Evolutionary conservation across 805 yeast genomes (phyloP).

Genomic region (Saturnispora silvae): DNA sequence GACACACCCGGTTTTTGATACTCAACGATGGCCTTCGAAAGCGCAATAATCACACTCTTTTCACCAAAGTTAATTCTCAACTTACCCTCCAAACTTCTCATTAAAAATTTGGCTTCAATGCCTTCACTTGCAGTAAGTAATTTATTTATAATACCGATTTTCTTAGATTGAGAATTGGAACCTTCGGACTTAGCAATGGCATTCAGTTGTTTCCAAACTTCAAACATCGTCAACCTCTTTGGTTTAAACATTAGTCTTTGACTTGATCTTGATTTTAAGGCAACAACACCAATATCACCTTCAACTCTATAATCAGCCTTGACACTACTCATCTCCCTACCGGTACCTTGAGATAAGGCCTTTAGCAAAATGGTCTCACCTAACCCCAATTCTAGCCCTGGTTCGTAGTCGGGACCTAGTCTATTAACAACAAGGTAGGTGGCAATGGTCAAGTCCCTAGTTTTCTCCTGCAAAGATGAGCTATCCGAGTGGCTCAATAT

Average conservation of each 20-base stretch:
- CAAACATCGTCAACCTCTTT: conserved; percentile 58
- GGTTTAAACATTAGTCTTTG: conserved; percentile 95
- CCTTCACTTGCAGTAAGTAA: conserved; percentile 81
- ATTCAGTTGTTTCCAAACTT: conserved; percentile 64
- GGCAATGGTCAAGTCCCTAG: conserved; percentile 45
- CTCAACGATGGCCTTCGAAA: conserved; percentile 72
- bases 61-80: conserved; percentile 90
- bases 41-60: conserved; percentile 73
- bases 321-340: conserved; percentile 60
- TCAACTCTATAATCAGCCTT: conserved; percentile 63
- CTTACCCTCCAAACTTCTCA: conserved; percentile 87
- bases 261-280: conserved; percentile 67
- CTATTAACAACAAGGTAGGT: conserved; percentile 82
- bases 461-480: conserved; percentile 13
- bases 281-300: conserved; percentile 90
- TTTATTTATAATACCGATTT: conserved; percentile 69
- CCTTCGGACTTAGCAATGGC: conserved; percentile 75
- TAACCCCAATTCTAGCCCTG: conserved; percentile 80
- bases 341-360: conserved; percentile 84
- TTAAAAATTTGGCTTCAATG: conserved; percentile 80
- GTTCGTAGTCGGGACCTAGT: conserved; percentile 89
- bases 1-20: conserved; percentile 37
- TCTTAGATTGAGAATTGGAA: conserved; percentile 66
- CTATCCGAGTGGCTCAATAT: conserved; percentile 38
- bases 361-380: conserved; percentile 86